Conservation (phyloP, 805 yeast species). For the Saturnispora quitensis region DNA sequence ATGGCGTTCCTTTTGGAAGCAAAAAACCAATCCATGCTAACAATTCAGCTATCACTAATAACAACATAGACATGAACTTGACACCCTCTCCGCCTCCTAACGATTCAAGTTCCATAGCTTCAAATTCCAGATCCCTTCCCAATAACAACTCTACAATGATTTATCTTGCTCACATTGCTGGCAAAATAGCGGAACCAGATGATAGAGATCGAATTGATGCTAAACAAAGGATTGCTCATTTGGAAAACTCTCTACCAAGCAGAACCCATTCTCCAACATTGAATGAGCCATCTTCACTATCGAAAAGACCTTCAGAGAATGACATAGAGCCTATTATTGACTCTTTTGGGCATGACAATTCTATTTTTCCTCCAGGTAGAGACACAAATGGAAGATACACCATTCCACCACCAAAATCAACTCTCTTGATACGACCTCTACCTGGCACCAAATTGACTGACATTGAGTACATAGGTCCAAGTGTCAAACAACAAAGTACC, state of each 20-base stretch:
- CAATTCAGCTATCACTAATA: not conserved
- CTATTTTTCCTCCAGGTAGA: conserved; percentile 18
- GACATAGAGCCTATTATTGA: conserved; percentile 17
- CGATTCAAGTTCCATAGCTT: conserved; percentile 1
- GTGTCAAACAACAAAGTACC: not conserved
- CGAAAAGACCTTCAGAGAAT: not conserved
- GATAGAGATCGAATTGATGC: conserved; percentile 54
- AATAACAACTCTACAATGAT: conserved; percentile 44
- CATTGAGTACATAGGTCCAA: conserved; percentile 54
- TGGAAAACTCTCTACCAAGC: conserved; percentile 27
- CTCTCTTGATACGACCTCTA: conserved; percentile 35
- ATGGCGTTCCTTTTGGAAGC: not conserved
- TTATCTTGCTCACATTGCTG: conserved; percentile 72
- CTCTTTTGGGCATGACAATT: conserved; percentile 23
- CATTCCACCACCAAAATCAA: conserved; percentile 37
- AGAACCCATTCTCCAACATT: conserved; percentile 3
- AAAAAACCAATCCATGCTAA: not conserved
- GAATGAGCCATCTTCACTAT: not conserved
- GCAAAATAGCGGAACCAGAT: conserved; percentile 61
- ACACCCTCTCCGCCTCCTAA: conserved; percentile 1
- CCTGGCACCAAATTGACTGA: conserved; percentile 42
- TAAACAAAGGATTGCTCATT: conserved; percentile 36
- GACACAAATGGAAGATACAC: conserved; percentile 22
- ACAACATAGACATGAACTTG: not conserved
- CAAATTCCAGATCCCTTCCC: conserved; percentile 8